Evolutionary conservation across 1,284 basidiomycete genomes (phyloP), one percentile per base, ranked within the genome.

Genomic region (Cutaneotrichosporon curvatum): DNA sequence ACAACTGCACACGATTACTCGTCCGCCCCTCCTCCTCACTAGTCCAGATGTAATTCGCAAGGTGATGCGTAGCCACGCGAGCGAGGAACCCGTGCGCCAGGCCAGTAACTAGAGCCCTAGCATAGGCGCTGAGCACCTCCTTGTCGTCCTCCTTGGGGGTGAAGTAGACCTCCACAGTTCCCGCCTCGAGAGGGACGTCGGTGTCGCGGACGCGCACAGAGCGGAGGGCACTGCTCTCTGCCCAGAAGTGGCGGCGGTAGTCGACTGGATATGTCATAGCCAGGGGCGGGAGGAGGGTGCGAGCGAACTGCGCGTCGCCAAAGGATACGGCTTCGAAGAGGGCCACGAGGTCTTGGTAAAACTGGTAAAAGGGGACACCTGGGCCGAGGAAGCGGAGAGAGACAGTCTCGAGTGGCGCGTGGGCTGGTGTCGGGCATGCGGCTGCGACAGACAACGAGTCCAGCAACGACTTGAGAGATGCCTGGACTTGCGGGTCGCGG

Each of bases 271-370:
- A 90, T n/a, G 73, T 68, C 53, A 70, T 71, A 2, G 85, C 76
- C 3, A 82, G 76, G 0, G 88, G 84, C 0, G 84, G 80, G 6
- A 94, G 75, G n/a, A 96, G 76, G 4, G 90, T 75, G 3, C 78
- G 76, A 2, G 80, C 81, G 64, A 97, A 97, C 1, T 81, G 67
- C 0, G 77, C 75, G 60, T 97, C 81, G 7, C 83, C 81, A 67
- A 94, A 92, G 2, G 92, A 97, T 52, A 92, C 81, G 1, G 87
- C 79, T 58, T 91, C 87, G 73, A 91, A 97, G 8, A 97, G 73
- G 0, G 80, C 83, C 41, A 95, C 75, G 56, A 96, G 84, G 67
- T 96, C 91, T 22, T 86, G 87, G 74, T 92, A 98, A 64, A 87
- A 87, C 65, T 95, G 90, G 74, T 84, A 96, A 75, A 95, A 96